A percentile compares a stretch with the other conserved stretches of the same genome.
Conservation (phyloP, 2,329 filamentous ascomycete species). For the Trichophyton schoenleinii region DNA sequence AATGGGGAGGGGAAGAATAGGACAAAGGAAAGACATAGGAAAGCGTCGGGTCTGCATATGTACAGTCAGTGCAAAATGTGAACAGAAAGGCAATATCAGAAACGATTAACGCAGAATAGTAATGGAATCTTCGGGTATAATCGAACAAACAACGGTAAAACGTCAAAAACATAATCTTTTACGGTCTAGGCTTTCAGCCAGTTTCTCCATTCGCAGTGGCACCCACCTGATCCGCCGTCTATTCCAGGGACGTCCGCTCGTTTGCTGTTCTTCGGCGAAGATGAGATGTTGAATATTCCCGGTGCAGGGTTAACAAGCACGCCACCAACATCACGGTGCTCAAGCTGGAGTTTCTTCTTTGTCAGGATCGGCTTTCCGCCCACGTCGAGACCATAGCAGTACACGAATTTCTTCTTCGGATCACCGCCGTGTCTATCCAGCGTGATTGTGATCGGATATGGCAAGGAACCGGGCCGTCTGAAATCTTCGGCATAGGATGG, state of each 20-base stretch:
- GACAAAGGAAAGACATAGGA: neutral
- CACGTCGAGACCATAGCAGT: slow-evolving; percentile 46
- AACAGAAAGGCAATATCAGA: neutral
- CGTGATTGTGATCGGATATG: slow-evolving; percentile 48
- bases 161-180: neutral
- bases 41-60: neutral
- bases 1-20: neutral
- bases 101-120: neutral
- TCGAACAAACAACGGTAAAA: neutral
- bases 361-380: slow-evolving; percentile 30
- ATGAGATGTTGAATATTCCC: slow-evolving; percentile 30
- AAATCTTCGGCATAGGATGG: slow-evolving; percentile 34
- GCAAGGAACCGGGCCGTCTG: slow-evolving; percentile 44
- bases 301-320: slow-evolving; percentile 39
- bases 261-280: slow-evolving; percentile 1
- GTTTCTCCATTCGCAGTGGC: slow-evolving; percentile 49
- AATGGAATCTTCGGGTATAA: neutral
- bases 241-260: slow-evolving; percentile 23
- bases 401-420: slow-evolving; percentile 43
- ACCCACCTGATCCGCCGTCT: slow-evolving; percentile 49
- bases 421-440: slow-evolving; percentile 49
- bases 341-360: slow-evolving; percentile 38
- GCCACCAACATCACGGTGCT: slow-evolving; percentile 41
- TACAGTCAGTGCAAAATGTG: neutral
- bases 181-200: slow-evolving; percentile 17